Percentiles rank a stretch among this genome's conserved stretches.
Conservation (phyloP, 1,284 basidiomycete species). For the Lignosus rhinocerotis region DNA sequence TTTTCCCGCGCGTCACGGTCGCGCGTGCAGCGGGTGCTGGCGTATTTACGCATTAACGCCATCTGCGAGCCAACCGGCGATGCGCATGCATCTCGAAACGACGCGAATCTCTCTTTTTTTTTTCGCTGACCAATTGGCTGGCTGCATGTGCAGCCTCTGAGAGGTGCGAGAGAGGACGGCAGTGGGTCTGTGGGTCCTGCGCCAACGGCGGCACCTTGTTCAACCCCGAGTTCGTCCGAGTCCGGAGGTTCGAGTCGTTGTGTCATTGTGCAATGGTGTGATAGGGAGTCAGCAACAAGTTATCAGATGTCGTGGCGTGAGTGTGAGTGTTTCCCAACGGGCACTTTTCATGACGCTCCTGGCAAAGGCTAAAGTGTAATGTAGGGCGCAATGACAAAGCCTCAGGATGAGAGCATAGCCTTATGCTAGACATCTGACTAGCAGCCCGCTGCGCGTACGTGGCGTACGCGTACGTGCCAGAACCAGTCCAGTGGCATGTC, state of each 20-base stretch:
- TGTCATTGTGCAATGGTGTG: too few species aligned
- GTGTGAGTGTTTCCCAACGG: neutral
- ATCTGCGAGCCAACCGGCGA: neutral
- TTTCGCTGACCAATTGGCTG: conserved; percentile 1
- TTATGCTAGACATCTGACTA: neutral
- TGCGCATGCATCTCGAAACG: conserved; percentile 4
- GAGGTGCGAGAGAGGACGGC: neutral
- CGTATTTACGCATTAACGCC: conserved; percentile 25
- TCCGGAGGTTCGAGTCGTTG: neutral
- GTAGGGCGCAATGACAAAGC: neutral
- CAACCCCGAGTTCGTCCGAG: neutral
- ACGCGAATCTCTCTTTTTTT: conserved; percentile 3
- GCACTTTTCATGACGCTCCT: neutral
- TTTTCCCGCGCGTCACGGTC: conserved; percentile 10
- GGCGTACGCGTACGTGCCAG: too few species aligned
- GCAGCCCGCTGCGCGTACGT: too few species aligned
- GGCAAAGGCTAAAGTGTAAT: neutral
- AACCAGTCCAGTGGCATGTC: too few species aligned
- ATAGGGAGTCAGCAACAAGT: neutral
- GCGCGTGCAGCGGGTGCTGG: neutral
- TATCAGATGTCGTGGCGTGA: too few species aligned
- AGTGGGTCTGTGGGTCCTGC: neutral
- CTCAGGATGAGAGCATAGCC: neutral
- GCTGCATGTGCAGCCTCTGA: too few species aligned
- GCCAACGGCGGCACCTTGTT: neutral